Percentiles rank a stretch among this genome's conserved stretches.
These are phyloP conservation scores for Daphne laureola DNA, from an alignment of 441 rosid genomes.

Conservation along the genomic window DNA sequence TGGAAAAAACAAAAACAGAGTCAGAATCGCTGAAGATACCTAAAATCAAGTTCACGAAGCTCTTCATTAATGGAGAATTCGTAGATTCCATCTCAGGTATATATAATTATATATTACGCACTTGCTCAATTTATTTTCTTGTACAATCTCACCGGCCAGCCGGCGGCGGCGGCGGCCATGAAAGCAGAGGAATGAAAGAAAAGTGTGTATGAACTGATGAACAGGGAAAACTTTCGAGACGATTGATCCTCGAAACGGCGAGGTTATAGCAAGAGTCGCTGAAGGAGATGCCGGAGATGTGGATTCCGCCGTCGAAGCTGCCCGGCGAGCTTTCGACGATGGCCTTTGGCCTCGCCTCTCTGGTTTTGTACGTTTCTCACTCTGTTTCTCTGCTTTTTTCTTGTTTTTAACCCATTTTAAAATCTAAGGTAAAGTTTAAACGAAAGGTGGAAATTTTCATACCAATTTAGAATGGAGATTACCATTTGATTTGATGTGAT, in stretches of 20 bases:
- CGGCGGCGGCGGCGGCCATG: background rate
- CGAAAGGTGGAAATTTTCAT: too few species aligned
- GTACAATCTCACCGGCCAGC: too few species aligned
- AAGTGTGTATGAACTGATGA: background rate
- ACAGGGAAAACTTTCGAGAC: conserved; percentile 62
- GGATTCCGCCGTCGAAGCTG: conserved; percentile 71
- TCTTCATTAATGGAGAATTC: conserved; percentile 77
- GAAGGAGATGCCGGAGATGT: conserved; percentile 65
- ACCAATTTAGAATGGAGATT: too few species aligned
- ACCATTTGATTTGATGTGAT: too few species aligned
- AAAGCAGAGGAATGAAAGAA: background rate
- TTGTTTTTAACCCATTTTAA: background rate
- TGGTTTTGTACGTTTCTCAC: conserved; percentile 43
- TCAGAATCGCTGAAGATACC: conserved; percentile 22
- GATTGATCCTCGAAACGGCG: conserved; percentile 64
- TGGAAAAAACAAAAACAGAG: too few species aligned
- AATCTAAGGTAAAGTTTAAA: too few species aligned
- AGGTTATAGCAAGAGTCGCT: conserved; percentile 40
- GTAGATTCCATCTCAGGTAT: conserved; percentile 63
- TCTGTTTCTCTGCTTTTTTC: background rate
- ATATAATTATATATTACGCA: background rate
- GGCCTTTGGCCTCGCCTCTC: conserved; percentile 89
- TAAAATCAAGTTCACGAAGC: conserved; percentile 52
- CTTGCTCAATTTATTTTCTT: background rate
- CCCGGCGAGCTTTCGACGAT: conserved; percentile 69